These are phyloP conservation scores for Medicago lupulina DNA, from an alignment of 306 rosid species.

Conservation along the genomic window DNA sequence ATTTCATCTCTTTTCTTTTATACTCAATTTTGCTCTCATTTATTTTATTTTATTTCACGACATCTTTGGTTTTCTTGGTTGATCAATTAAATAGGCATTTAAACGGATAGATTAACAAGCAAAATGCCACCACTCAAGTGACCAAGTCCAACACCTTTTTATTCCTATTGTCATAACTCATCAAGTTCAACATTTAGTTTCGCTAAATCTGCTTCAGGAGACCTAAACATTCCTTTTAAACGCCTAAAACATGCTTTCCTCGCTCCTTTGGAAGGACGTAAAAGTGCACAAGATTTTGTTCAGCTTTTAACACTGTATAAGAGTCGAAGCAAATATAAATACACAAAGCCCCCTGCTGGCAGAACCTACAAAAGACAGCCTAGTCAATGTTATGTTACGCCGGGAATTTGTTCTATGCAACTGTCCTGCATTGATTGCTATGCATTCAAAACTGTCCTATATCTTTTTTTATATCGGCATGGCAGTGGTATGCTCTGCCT, in stretches of 20 bases:
- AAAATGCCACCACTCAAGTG: no score
- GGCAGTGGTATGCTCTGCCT: constrained; percentile 25
- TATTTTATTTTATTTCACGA: no score
- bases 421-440: constrained; percentile 39
- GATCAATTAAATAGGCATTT: no score
- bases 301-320: constrained; percentile 13
- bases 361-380: constrained; percentile 34
- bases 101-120: no score
- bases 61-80: no score
- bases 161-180: no score
- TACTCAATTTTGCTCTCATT: no score
- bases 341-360: not conserved
- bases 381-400: constrained; percentile 33
- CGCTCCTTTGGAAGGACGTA: not conserved
- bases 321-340: constrained; percentile 2
- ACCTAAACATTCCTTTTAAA: not conserved
- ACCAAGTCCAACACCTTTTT: no score
- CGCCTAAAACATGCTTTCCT: constrained; percentile 8
- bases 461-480: constrained; percentile 16
- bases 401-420: constrained; percentile 32
- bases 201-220: not conserved
- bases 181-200: no score
- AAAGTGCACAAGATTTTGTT: constrained; percentile 14
- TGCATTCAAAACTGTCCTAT: constrained; percentile 36
- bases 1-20: no score